Conservation (phyloP, 2,329 filamentous ascomycete species). For the Sporothrix variecibatus region DNA sequence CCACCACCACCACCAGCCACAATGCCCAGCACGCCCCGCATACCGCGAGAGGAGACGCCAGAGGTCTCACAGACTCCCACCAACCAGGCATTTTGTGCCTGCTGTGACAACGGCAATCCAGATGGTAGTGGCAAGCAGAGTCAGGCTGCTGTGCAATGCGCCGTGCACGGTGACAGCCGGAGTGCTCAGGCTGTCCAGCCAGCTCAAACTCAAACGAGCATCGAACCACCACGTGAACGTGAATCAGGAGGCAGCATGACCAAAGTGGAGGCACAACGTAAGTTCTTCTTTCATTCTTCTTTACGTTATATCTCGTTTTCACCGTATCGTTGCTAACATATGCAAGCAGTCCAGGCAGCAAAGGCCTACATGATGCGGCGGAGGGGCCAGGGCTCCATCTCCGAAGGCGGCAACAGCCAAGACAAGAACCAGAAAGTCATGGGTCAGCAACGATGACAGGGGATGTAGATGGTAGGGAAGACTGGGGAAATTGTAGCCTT, state of each 20-base stretch:
- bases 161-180: neutral
- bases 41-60: constrained; percentile 5
- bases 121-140: neutral
- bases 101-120: neutral
- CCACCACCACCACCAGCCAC: neutral
- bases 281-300: neutral
- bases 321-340: neutral
- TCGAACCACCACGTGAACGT: neutral
- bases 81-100: neutral
- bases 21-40: neutral
- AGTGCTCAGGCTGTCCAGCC: neutral
- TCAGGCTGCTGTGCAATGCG: neutral
- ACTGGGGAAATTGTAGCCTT: neutral
- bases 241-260: neutral
- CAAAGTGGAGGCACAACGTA: constrained; percentile 24
- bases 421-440: neutral
- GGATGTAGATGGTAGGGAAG: too few relatives aligned
- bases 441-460: neutral
- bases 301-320: neutral
- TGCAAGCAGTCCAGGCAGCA: constrained; percentile 17
- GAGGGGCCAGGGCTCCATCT: neutral
- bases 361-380: constrained; percentile 10
- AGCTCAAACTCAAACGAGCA: neutral
- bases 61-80: neutral
- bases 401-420: neutral